Base-by-base conservation (phyloP, 352 stramenopile species). In the Globisporangium parvum region DNA sequence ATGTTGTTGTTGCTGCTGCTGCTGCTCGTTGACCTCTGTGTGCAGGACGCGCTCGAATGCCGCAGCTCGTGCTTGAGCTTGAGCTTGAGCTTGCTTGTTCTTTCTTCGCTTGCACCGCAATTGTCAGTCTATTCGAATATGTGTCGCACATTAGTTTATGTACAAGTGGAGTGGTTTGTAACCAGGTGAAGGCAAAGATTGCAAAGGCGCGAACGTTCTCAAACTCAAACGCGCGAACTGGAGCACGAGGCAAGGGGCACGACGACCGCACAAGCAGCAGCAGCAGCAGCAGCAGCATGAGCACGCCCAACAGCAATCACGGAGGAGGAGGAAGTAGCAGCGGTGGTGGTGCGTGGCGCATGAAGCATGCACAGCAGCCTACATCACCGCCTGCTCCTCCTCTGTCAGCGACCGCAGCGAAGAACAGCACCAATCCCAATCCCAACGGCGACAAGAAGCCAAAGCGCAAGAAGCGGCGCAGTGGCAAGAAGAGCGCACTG, bases 401-500 rank as follows among this genome's bases (percentile, higher is more conserved):
- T n/a, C n/a, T n/a, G n/a, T n/a, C n/a, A n/a, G n/a, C n/a, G n/a
- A 11, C 60, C 18, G 28, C 55, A 49, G 60, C 44, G 20, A 53
- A 39, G 11, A 60, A 31, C 44, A 26, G 39, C 59, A 63, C 44
- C 31, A 20, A 18, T 0, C 60, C 26, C 54, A 55, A 33, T 52
- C 53, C 15, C n/a, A 61, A 53, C 49, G 61, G 59, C 46, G 41
- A 37, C 51, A 54, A 55, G 50, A 39, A 45, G 15, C 50, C 53
- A 17, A 44, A 55, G 37, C 53, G 21, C 21, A 62, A 44, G 55
- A 60, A 45, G 49, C 57, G 62, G 15, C 46, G 55, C 26, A 53
- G 52, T 50, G 44, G 53, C 31, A 62, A 62, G 56, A 62, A 62
- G 56, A 52, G 49, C 31, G 46, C 56, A 9, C 62, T 77, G 46